These are phyloP conservation scores for Starmera pachycereana DNA, from an alignment of 805 yeast genomes.

Conservation along the genomic window DNA sequence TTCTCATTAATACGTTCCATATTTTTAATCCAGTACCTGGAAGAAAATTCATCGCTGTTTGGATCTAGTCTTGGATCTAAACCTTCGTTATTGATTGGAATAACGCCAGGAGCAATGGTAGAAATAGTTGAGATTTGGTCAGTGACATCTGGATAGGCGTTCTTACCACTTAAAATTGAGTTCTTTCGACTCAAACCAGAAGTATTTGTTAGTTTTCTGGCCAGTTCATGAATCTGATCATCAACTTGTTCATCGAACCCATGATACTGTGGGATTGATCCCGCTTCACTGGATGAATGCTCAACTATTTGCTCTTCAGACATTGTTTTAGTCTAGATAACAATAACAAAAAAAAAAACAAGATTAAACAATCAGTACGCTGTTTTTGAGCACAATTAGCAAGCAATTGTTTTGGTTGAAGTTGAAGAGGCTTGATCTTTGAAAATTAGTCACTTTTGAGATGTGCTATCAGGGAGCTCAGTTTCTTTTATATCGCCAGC, in stretches of 20 bases:
- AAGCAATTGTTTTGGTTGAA: too few relatives aligned
- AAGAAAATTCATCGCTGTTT: conserved; percentile 39
- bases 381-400: too few relatives aligned
- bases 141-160: not conserved
- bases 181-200: not conserved
- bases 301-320: too few relatives aligned
- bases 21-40: conserved; percentile 56
- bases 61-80: conserved; percentile 1
- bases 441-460: too few relatives aligned
- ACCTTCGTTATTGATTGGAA: not conserved
- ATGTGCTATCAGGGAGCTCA: too few relatives aligned
- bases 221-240: not conserved
- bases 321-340: not conserved
- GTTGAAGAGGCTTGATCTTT: too few relatives aligned
- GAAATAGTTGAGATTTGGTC: not conserved
- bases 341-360: not conserved
- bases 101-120: conserved; percentile 1
- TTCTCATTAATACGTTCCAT: conserved; percentile 38
- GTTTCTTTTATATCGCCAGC: too few relatives aligned
- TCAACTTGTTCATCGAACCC: conserved; percentile 1
- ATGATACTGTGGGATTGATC: not conserved
- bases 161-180: not conserved
- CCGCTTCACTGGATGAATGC: not conserved
- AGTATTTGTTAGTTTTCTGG: conserved; percentile 1
- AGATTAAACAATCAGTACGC: too few relatives aligned